These are phyloP conservation scores for Alternaria panax DNA, from an alignment of 2,329 filamentous ascomycete genomes.

Conservation along the genomic window DNA sequence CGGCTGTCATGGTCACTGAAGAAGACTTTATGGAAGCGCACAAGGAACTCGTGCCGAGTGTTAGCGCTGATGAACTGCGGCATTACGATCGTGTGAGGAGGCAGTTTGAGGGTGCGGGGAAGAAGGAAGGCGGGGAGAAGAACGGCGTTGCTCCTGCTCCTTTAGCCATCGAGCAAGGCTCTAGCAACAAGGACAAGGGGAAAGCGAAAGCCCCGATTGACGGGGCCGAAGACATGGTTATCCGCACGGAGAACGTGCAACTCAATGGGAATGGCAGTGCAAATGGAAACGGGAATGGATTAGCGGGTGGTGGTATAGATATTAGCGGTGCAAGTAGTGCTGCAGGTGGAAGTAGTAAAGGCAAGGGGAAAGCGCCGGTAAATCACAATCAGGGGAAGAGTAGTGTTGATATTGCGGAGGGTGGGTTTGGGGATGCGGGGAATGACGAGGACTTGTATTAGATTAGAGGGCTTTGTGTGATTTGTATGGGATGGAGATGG, in stretches of 20 bases:
- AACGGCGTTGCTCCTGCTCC: slow-evolving; percentile 26
- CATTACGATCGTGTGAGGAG: slow-evolving; percentile 88
- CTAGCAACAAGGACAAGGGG: slow-evolving; percentile 36
- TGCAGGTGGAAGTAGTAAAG: slow-evolving; percentile 42
- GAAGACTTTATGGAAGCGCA: slow-evolving; percentile 85
- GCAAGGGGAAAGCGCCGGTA: slow-evolving; percentile 48
- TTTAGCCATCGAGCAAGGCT: background rate
- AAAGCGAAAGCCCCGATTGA: slow-evolving; percentile 29
- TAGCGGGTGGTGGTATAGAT: slow-evolving; percentile 1
- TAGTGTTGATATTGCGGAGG: slow-evolving; percentile 46
- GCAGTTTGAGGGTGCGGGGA: slow-evolving; percentile 75
- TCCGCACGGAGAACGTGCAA: slow-evolving; percentile 51
- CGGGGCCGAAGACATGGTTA: slow-evolving; percentile 53
- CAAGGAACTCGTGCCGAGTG: slow-evolving; percentile 86
- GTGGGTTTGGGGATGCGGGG: slow-evolving; percentile 51
- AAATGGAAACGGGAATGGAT: background rate
- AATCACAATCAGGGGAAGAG: slow-evolving; percentile 42
- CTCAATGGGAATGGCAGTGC: slow-evolving; percentile 32
- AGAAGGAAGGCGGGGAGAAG: slow-evolving; percentile 48
- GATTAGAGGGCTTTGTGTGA: no score
- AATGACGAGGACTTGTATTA: slow-evolving; percentile 55
- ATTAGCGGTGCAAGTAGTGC: slow-evolving; percentile 9
- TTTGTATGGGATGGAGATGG: no score
- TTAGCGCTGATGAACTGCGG: slow-evolving; percentile 87
- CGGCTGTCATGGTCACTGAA: slow-evolving; percentile 86